A percentile compares a stretch with the other conserved stretches of the same genome.
Evolutionary conservation across 1,139 yeast species (phyloP).

Genomic region (Pneumocystis sp.): DNA sequence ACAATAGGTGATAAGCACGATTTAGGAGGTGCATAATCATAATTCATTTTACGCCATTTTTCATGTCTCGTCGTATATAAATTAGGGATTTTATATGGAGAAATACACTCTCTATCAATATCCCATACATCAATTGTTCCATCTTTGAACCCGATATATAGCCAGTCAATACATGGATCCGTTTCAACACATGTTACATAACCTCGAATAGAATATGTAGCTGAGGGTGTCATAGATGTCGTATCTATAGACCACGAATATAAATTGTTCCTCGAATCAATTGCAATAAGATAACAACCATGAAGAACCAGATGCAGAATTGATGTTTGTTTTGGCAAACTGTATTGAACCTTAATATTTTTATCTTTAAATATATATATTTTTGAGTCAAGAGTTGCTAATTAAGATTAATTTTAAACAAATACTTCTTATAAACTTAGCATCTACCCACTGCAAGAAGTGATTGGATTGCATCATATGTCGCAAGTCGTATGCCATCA

Average conservation of each 20-base stretch:
- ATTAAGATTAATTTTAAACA: not conserved
- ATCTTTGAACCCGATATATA: slow-evolving; percentile 62
- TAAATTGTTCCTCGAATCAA: slow-evolving; percentile 41
- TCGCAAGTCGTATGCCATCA: slow-evolving; percentile 48
- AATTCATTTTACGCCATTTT: slow-evolving; percentile 14
- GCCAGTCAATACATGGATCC: slow-evolving; percentile 84
- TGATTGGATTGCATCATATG: slow-evolving; percentile 80
- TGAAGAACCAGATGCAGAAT: slow-evolving; percentile 49
- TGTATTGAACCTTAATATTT: slow-evolving; percentile 58
- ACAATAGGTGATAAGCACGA: slow-evolving; percentile 38
- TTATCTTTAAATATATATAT: slow-evolving; percentile 74
- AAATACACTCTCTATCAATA: slow-evolving; percentile 55
- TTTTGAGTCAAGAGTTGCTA: not conserved
- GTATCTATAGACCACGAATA: slow-evolving; percentile 56
- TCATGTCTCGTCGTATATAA: slow-evolving; percentile 38
- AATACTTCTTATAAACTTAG: not conserved
- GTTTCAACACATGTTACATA: slow-evolving; percentile 51
- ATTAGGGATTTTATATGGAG: slow-evolving; percentile 57
- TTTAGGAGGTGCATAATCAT: slow-evolving; percentile 15
- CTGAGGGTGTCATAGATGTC: slow-evolving; percentile 23
- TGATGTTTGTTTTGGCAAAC: slow-evolving; percentile 32
- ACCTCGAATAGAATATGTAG: slow-evolving; percentile 30
- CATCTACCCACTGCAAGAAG: slow-evolving; percentile 59
- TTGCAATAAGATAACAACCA: slow-evolving; percentile 65
- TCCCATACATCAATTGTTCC: slow-evolving; percentile 68